Base-by-base conservation (phyloP, 208 protist species). In the Polymyxa betae region DNA sequence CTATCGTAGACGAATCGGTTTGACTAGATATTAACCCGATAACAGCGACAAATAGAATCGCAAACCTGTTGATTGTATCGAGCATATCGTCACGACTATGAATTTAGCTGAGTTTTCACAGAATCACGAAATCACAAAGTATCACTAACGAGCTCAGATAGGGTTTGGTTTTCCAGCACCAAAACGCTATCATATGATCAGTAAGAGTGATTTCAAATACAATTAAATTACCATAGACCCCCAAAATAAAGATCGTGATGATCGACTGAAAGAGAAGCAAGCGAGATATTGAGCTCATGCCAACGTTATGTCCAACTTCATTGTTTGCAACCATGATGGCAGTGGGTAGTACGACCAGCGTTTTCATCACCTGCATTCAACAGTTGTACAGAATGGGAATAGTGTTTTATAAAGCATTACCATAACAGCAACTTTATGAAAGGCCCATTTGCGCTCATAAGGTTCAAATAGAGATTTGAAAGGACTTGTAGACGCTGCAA, bases 401-500 rank as follows among this genome's bases (percentile, higher is more conserved):
- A n/a, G n/a, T n/a, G n/a, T n/a, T n/a, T n/a, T n/a, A n/a, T n/a
- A n/a, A n/a, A n/a, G n/a, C n/a, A n/a, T n/a, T 5, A 82, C 72
- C 72, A 82, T 82, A 35, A 82, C 72, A 82, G 35, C 40, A 5
- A 82, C 72, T 43, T 82, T 82, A 82, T 43, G n/a, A n/a, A 38
- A 82, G 10, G 72, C 72, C 72, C 35, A 35, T 43, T 35, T 82
- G 16, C 72, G 5, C 72, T 82, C 72, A 35, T 82, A 82, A 35
- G 72, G 35, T n/a, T 82, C 35, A 43, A 40, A 82, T 20, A 82
- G n/a, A 82, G 16, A 5, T 43, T 82, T 82, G 72, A 82, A 82
- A 20, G 72, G 72, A 43, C 72, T 82, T 20, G 35, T 5, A n/a
- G 5, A 38, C 72, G n/a, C 5, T n/a, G 5, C 35, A 38, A 82